Conservation (phyloP, 2,329 filamentous ascomycete genomes). For the Teratosphaeria viscida region DNA sequence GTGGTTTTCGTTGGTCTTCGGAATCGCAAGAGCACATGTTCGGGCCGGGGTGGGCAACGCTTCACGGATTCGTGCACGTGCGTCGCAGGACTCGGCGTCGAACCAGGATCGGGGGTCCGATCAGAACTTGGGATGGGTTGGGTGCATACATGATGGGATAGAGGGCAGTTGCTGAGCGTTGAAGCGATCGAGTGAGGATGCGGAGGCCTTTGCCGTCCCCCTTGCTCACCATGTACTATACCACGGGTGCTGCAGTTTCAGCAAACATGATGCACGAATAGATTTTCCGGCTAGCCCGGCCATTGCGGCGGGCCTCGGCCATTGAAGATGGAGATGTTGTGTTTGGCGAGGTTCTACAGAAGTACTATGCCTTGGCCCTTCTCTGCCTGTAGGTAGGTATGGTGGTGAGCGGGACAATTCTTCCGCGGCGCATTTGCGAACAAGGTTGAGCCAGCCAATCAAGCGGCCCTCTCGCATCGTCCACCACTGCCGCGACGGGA, state of each 20-base stretch:
- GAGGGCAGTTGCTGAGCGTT: not conserved
- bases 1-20: not conserved
- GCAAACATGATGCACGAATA: not conserved
- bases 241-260: not conserved
- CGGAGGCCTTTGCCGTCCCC: not conserved
- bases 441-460: not conserved
- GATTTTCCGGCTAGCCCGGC: not conserved
- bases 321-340: not conserved
- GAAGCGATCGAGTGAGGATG: not conserved
- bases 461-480: not conserved
- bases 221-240: not conserved
- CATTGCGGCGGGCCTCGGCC: not conserved
- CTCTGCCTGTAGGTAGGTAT: not conserved
- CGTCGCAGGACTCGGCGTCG: not conserved
- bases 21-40: not conserved
- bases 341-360: not conserved
- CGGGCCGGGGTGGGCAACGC: not conserved
- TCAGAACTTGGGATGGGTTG: not conserved
- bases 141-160: not conserved
- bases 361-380: not conserved
- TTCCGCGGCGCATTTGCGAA: not conserved
- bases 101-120: not conserved
- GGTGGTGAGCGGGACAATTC: not conserved
- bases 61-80: not conserved
- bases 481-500: not conserved